Conservation (phyloP, 768 basidiomycete species). For the Lactarius sanguifluus region DNA sequence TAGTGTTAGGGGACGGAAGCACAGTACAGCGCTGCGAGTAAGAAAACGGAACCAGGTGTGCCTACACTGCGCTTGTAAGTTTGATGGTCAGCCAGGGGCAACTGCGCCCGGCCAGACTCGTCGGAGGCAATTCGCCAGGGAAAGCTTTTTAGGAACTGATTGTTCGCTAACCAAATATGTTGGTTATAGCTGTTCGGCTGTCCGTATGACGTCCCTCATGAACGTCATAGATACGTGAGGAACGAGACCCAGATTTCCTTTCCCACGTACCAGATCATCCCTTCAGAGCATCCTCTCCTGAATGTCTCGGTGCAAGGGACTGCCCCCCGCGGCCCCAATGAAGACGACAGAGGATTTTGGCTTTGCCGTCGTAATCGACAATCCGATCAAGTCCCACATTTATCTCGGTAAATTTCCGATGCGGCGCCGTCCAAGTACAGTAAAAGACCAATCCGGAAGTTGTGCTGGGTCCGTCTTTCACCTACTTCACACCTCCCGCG, state of each 20-base stretch:
- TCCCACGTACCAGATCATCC: neutral
- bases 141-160: neutral
- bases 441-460: neutral
- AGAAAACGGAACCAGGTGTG: neutral
- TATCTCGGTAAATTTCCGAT: neutral
- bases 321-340: neutral
- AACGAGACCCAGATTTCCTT: neutral
- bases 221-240: neutral
- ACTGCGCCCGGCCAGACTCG: neutral
- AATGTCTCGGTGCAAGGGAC: neutral
- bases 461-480: neutral
- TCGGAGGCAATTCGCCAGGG: too few relatives aligned
- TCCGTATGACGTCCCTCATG: neutral
- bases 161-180: neutral
- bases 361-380: neutral
- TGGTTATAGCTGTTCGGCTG: neutral
- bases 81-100: neutral
- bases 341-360: neutral
- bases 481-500: neutral
- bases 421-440: neutral
- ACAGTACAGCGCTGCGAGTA: neutral
- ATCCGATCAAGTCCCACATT: neutral
- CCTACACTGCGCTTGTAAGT: neutral
- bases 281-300: neutral
- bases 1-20: neutral